Base-by-base conservation (phyloP, 2,329 filamentous ascomycete genomes). In the Blastomyces gilchristii region DNA sequence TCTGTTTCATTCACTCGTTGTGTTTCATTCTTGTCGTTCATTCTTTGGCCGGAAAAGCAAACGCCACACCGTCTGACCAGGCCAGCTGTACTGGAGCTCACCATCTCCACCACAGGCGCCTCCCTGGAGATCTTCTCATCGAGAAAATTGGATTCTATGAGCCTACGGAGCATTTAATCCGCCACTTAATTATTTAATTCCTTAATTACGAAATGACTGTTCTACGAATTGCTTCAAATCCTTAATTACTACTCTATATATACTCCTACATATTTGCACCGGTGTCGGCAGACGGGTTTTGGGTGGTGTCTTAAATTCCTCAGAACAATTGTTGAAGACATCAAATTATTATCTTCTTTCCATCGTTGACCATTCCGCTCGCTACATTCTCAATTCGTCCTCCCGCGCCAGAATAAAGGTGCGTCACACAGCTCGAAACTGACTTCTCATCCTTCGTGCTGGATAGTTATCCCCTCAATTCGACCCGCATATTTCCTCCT, bases 161-260 rank as follows among this genome's bases (percentile, higher is more conserved):
- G n/a, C 31, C 31, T 37, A n/a, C 28, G 28, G 22, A 52, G 25
- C 49, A 37, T 18, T 16, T 47, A 49, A 47, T 49, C 58, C 41
- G 58, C 58, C 58, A 59, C 43, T 37, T 59, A 59, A 50, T 49
- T 59, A 49, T 49, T 43, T 59, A 59, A 59, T 49, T 37, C 28
- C 16, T 59, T 58, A 39, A 54, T 54, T 2, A 34, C 16, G 28
- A 54, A 28, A 31, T 54, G 22, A 12, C 14, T 31, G 49, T 28
- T 31, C 16, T 47, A 31, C 25, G 49, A 31, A 28, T 52, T 52
- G 25, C 22, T 28, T 31, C 49, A 52, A 31, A 12, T 52, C 22
- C 28, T 52, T 52, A 56, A 56, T 56, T 37, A 37, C n/a, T n/a
- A n/a, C 28, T n/a, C 34, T 34, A 34, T 54, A 53, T 34, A 56